phyloP scores from a whole-genome alignment of 768 basidiomycete genomes.

The Rhodosporidiobolus sp. region DNA sequence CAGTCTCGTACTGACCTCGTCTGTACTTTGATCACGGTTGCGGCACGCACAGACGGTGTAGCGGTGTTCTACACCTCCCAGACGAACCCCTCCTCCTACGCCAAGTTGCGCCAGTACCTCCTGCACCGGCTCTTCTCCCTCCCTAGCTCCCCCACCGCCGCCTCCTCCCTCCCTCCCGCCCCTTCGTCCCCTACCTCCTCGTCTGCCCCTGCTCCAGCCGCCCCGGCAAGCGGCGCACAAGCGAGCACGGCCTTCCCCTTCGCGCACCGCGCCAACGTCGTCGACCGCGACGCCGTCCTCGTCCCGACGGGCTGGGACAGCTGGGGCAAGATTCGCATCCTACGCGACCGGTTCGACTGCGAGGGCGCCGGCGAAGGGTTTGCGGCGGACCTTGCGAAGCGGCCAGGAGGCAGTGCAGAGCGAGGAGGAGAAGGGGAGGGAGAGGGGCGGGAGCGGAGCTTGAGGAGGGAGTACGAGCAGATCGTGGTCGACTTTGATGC shows the following conservation, averaged over 20 bases:
- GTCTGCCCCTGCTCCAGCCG: constrained; percentile 33
- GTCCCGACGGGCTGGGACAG: constrained; percentile 97
- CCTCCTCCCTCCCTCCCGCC: background rate
- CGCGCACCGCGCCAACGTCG: constrained; percentile 76
- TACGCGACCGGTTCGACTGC: constrained; percentile 88
- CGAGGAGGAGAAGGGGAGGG: background rate
- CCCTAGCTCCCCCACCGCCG: constrained; percentile 56
- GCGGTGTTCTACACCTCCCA: constrained; percentile 84
- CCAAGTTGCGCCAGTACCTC: constrained; percentile 74
- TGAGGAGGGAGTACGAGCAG: constrained; percentile 26
- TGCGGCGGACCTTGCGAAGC: constrained; percentile 46
- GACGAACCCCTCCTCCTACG: constrained; percentile 66
- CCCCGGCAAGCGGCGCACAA: constrained; percentile 51
- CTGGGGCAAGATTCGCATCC: constrained; percentile 88
- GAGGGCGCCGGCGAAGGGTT: constrained; percentile 73
- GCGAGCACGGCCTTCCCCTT: constrained; percentile 79
- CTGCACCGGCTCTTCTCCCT: constrained; percentile 73
- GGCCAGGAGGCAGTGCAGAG: constrained; percentile 1
- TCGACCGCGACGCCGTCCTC: constrained; percentile 87
- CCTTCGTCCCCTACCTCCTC: constrained; percentile 32
- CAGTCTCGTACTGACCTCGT: too few species aligned
- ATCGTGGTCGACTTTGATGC: constrained; percentile 34
- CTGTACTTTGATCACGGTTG: background rate
- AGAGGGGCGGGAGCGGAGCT: constrained; percentile 1
- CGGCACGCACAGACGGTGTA: constrained; percentile 68